A percentile compares a stretch with the other conserved stretches of the same genome.
These are phyloP conservation scores for Leishmania mexicana DNA, from an alignment of 208 protist species.

Conservation along the genomic window DNA sequence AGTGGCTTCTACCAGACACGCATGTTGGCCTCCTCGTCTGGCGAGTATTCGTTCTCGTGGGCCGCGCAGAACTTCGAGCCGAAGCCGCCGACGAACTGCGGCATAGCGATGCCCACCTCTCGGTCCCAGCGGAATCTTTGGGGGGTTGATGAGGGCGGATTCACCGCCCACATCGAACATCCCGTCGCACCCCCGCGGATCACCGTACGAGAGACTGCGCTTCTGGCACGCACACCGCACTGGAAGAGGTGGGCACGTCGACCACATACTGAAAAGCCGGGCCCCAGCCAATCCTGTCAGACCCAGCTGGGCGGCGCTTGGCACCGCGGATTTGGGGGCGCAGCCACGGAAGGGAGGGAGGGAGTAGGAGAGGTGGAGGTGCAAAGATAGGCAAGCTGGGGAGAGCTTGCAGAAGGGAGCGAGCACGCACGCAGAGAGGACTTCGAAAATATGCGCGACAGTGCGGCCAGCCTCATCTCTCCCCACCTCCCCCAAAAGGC, in stretches of 20 bases:
- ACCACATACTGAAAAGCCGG: conserved; percentile 3
- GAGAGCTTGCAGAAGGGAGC: not conserved
- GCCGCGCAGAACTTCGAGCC: conserved; percentile 32
- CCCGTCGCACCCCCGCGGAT: conserved; percentile 33
- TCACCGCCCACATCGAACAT: conserved; percentile 19
- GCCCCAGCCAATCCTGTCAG: not conserved
- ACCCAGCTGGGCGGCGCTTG: not conserved
- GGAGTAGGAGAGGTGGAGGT: not conserved
- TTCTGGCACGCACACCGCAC: not conserved
- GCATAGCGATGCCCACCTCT: conserved; percentile 42
- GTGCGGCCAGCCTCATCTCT: too few species aligned
- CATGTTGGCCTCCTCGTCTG: conserved; percentile 11
- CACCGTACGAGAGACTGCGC: conserved; percentile 32
- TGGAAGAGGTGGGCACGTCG: conserved; percentile 2
- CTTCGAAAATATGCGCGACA: too few species aligned
- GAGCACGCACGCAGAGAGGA: not conserved
- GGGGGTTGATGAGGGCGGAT: not conserved
- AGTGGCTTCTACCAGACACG: conserved; percentile 36
- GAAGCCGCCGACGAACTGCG: conserved; percentile 40
- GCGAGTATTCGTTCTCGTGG: conserved; percentile 31
- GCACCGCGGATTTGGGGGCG: not conserved
- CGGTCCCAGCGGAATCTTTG: conserved; percentile 30
- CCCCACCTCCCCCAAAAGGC: too few species aligned
- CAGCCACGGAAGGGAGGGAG: not conserved
- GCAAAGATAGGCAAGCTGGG: not conserved